phyloP scores from a whole-genome alignment of 2,329 filamentous ascomycete species.

The Ambrosiella cleistominuta region DNA sequence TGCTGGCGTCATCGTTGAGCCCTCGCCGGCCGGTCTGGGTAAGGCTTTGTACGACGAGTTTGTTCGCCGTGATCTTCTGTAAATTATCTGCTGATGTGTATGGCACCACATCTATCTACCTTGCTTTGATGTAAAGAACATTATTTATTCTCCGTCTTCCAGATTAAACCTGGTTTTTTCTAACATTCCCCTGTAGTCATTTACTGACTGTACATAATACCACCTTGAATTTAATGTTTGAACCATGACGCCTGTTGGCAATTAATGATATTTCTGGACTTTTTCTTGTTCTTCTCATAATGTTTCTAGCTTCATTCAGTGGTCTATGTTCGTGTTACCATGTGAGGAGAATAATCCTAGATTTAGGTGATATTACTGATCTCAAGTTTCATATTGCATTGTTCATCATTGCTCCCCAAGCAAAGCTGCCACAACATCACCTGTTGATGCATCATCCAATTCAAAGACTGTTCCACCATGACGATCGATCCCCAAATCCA shows the following conservation, averaged over 20 bases:
- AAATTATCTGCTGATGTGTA: conserved; percentile 21
- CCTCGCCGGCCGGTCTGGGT: conserved; percentile 77
- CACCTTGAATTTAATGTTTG: no score
- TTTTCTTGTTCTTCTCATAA: no score
- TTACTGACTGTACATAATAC: neutral
- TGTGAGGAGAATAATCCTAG: no score
- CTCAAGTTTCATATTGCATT: neutral
- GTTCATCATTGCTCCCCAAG: conserved; percentile 43
- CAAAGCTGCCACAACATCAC: conserved; percentile 70
- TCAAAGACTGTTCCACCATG: conserved; percentile 66
- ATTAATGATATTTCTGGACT: no score
- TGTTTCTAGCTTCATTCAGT: no score
- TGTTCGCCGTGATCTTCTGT: conserved; percentile 88
- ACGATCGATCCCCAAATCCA: conserved; percentile 62
- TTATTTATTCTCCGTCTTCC: conserved; percentile 6
- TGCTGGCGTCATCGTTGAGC: conserved; percentile 90
- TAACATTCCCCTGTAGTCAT: neutral
- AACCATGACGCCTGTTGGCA: no score
- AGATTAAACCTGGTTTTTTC: conserved; percentile 1
- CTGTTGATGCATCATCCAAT: conserved; percentile 79
- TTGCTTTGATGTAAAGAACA: neutral
- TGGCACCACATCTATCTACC: neutral
- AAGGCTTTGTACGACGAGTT: conserved; percentile 93
- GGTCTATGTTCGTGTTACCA: no score
- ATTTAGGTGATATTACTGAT: no score